A percentile compares a stretch with the other conserved stretches of the same genome.
phyloP scores from a whole-genome alignment of 495 filamentous ascomycete species.

The Cladorrhinum samala region DNA sequence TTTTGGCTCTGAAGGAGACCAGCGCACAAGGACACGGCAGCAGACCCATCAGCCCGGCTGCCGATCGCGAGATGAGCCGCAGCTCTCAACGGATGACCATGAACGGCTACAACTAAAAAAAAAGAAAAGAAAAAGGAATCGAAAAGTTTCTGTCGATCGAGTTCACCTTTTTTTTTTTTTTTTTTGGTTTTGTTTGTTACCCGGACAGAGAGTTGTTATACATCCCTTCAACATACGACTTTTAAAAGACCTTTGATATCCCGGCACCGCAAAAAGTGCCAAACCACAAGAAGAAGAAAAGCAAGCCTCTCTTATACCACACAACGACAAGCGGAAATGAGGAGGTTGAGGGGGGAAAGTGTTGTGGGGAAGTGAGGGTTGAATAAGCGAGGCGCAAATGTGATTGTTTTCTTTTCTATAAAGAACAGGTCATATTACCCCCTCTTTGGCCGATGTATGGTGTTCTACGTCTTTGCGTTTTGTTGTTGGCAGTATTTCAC shows the following conservation, averaged over 20 bases:
- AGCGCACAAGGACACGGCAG: slow-evolving; percentile 82
- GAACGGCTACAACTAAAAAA: slow-evolving; percentile 75
- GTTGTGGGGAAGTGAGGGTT: slow-evolving; percentile 16
- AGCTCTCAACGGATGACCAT: slow-evolving; percentile 94
- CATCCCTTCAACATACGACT: slow-evolving; percentile 8
- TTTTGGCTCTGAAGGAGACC: slow-evolving; percentile 95
- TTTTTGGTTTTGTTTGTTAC: not conserved
- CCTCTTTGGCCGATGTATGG: slow-evolving; percentile 22
- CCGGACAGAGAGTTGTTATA: no score
- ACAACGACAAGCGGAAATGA: not conserved
- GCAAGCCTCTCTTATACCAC: slow-evolving; percentile 7
- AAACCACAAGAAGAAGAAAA: slow-evolving; percentile 1
- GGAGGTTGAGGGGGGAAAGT: not conserved
- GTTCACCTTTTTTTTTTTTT: not conserved
- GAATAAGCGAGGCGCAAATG: slow-evolving; percentile 19
- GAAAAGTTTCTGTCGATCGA: not conserved
- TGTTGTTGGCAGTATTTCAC: slow-evolving; percentile 23
- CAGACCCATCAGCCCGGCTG: slow-evolving; percentile 88
- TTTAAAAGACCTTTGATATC: slow-evolving; percentile 18
- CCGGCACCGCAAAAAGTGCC: slow-evolving; percentile 14
- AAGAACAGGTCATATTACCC: slow-evolving; percentile 21
- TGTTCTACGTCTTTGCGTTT: slow-evolving; percentile 27
- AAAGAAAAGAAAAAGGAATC: slow-evolving; percentile 2
- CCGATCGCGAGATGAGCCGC: slow-evolving; percentile 92
- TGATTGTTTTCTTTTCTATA: slow-evolving; percentile 8